phyloP scores from a whole-genome alignment of 768 basidiomycete genomes.

The Boletus pseudopeckii region DNA sequence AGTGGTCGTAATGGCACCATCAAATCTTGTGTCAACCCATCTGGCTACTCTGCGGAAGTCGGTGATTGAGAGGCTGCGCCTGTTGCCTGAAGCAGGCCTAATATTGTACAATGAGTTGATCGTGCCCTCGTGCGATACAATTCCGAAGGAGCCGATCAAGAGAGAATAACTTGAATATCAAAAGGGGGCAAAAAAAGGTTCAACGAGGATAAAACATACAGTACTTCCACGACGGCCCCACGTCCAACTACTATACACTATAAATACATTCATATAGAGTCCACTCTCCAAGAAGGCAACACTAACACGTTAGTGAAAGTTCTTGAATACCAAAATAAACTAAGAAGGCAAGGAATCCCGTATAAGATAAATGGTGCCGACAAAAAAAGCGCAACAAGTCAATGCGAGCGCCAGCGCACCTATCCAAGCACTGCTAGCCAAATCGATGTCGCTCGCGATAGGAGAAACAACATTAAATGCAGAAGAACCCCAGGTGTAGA shows the following conservation, averaged over 20 bases:
- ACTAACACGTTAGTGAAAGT: not conserved
- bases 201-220: too few species aligned
- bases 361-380: slow-evolving; percentile 28
- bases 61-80: too few species aligned
- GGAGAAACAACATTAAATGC: slow-evolving; percentile 33
- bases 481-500: slow-evolving; percentile 10
- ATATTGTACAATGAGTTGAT: not conserved
- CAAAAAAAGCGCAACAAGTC: slow-evolving; percentile 22
- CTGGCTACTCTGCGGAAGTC: too few species aligned
- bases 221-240: too few species aligned
- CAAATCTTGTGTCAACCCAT: too few species aligned
- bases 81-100: too few species aligned
- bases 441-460: slow-evolving; percentile 16
- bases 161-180: too few species aligned
- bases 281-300: not conserved
- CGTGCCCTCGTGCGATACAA: not conserved
- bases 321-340: not conserved
- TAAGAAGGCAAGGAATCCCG: slow-evolving; percentile 20
- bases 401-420: slow-evolving; percentile 34
- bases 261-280: not conserved
- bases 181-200: too few species aligned
- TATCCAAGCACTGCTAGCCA: slow-evolving; percentile 35
- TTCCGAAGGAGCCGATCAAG: too few species aligned
- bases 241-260: too few species aligned
- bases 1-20: too few species aligned